Evolutionary conservation across 2,329 filamentous ascomycete genomes (phyloP), one percentile per base, ranked within the genome.

Genomic region (Blumeria hordei): DNA sequence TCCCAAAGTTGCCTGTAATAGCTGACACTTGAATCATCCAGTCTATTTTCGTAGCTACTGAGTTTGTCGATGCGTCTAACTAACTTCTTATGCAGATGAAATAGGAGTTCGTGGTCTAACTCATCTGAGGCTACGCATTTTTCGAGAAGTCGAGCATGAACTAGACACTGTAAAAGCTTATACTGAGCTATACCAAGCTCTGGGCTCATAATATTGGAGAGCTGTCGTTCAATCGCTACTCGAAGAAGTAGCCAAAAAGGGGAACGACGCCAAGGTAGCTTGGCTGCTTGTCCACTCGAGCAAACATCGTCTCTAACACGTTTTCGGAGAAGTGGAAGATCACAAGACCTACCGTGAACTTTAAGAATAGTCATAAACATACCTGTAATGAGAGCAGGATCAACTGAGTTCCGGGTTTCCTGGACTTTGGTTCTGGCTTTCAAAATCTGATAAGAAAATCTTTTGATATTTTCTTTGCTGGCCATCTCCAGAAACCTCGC

Each of bases 161-260:
- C 49, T 2, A 68, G 55, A 50, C 69, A 72, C n/a, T 81, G 69
- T 8, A 81, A 58, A 12, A 74, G 68, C 58, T 83, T 83, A 68
- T 80, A 83, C 35, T 70, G 67, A 0, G 71, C 58, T 1, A 69
- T 67, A 1, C 76, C 76, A 18, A 52, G 5, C 11, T 52, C 49
- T 6, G 32, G 16, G 0, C 71, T 71, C 1, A 73, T 59, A 0
- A 61, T 21, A 1, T 67, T 58, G 32, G 66, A 69, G 0, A 83
- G 67, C 7, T 73, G 68, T 0, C 78, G 70, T 52, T 78, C 72
- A 1, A 76, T 60, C 0, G 71, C 69, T 1, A 85, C 77, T 0
- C 79, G 74, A 4, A 84, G 63, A 0, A 78, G 67, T 0, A 85
- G 71, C 74, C 79, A 85, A 53, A 75, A 71, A 0, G 81, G 72